These are phyloP conservation scores for Phytophthora podocarpi DNA, from an alignment of 352 stramenopile species.

Conservation along the genomic window DNA sequence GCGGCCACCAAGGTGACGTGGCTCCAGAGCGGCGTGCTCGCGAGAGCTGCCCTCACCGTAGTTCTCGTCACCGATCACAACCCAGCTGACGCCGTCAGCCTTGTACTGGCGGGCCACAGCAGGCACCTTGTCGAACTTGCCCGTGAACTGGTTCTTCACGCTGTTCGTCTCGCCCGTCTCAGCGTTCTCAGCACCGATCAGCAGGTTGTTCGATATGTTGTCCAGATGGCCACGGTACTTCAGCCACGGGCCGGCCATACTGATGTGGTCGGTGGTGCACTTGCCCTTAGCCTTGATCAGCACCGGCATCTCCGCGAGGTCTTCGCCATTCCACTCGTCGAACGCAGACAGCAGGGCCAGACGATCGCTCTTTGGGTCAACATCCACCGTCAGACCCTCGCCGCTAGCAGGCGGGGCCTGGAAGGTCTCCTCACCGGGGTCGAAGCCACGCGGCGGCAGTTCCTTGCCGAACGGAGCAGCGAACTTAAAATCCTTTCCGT, in stretches of 20 bases:
- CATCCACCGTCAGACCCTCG: conserved; percentile 73
- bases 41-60: conserved; percentile 93
- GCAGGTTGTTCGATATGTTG: conserved; percentile 96
- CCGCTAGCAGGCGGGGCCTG: conserved; percentile 80
- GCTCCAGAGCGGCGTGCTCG: conserved; percentile 93
- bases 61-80: conserved; percentile 95
- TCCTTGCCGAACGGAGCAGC: conserved; percentile 91
- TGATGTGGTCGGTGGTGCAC: conserved; percentile 96
- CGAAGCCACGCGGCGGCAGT: conserved; percentile 89
- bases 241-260: conserved; percentile 93
- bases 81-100: conserved; percentile 88
- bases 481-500: conserved; percentile 93
- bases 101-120: conserved; percentile 92
- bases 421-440: conserved; percentile 93
- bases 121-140: conserved; percentile 90
- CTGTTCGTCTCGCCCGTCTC: conserved; percentile 93
- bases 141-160: conserved; percentile 91
- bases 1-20: conserved; percentile 89
- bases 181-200: conserved; percentile 93
- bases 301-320: conserved; percentile 87
- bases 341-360: conserved; percentile 90
- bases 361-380: conserved; percentile 85
- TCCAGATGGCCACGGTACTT: conserved; percentile 95
- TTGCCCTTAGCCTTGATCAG: conserved; percentile 96
- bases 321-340: conserved; percentile 90